A percentile compares a stretch with the other conserved stretches of the same genome.
These are phyloP conservation scores for Ceratocystis ficicola DNA, from an alignment of 2,329 filamentous ascomycete genomes.

Conservation along the genomic window DNA sequence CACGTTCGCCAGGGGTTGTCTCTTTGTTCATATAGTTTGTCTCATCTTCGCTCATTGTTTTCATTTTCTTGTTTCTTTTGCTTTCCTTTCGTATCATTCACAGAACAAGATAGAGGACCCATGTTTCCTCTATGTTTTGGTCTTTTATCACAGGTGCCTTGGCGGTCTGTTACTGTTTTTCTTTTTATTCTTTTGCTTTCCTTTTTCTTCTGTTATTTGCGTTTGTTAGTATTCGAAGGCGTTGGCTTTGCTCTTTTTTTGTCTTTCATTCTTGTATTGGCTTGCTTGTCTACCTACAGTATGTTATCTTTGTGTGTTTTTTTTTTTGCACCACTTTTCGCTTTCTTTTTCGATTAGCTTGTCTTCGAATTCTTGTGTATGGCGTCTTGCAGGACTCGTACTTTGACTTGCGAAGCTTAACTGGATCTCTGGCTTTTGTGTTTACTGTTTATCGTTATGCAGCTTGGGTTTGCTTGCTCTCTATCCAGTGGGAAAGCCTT, in stretches of 20 bases:
- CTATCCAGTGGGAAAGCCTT: not conserved
- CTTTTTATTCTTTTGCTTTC: not conserved
- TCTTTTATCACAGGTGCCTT: conserved; percentile 11
- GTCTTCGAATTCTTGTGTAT: not conserved
- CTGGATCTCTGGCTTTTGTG: not conserved
- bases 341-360: not conserved
- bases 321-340: not conserved
- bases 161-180: not conserved
- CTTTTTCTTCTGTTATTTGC: not conserved
- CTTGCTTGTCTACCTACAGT: not conserved
- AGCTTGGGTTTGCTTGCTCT: not conserved
- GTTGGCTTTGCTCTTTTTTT: not conserved
- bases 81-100: not conserved
- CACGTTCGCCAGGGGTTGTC: not conserved
- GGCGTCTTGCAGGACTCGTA: not conserved
- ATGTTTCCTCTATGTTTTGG: conserved; percentile 1
- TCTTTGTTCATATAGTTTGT: conserved; percentile 1
- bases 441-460: not conserved
- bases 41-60: not conserved
- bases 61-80: not conserved
- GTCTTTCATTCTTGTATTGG: no score
- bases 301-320: not conserved
- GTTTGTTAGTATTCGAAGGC: not conserved
- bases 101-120: not conserved
- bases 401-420: not conserved